Conservation (phyloP, 2,329 filamentous ascomycete species). For the Mycosphaerelloides madeirae region DNA sequence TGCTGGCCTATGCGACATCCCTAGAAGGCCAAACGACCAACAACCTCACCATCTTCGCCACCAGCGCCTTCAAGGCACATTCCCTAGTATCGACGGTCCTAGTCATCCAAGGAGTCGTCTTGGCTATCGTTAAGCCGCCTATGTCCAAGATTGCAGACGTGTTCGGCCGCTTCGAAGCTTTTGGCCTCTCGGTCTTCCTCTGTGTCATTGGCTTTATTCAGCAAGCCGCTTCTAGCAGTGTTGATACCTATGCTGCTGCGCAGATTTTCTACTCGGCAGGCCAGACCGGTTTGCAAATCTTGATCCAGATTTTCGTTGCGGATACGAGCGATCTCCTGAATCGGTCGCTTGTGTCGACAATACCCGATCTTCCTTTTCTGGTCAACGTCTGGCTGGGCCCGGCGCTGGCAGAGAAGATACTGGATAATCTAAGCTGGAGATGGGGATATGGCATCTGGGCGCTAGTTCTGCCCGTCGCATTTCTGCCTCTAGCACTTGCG, state of each 20-base stretch:
- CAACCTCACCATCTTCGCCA: constrained; percentile 60
- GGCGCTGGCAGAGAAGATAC: constrained; percentile 46
- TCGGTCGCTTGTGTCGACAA: constrained; percentile 55
- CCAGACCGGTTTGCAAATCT: constrained; percentile 55
- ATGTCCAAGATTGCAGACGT: constrained; percentile 60
- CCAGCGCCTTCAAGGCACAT: constrained; percentile 60
- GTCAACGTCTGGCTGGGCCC: constrained; percentile 59
- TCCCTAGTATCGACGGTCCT: constrained; percentile 61
- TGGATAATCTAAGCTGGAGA: constrained; percentile 50
- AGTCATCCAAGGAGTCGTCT: constrained; percentile 60
- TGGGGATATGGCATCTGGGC: constrained; percentile 62
- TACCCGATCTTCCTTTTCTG: constrained; percentile 57
- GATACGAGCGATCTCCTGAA: constrained; percentile 58
- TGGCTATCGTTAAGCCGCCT: constrained; percentile 56
- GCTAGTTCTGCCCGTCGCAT: constrained; percentile 54
- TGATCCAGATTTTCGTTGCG: constrained; percentile 62
- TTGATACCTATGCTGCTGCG: constrained; percentile 51
- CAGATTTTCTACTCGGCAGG: constrained; percentile 61
- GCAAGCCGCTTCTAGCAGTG: constrained; percentile 52
- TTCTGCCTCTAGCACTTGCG: constrained; percentile 51
- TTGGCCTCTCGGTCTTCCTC: constrained; percentile 50
- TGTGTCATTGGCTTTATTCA: constrained; percentile 55
- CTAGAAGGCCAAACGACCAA: constrained; percentile 61
- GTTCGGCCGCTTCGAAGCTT: constrained; percentile 58
- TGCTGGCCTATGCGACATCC: constrained; percentile 60